A percentile compares a stretch with the other conserved stretches of the same genome.
Conservation (phyloP, 768 basidiomycete species). For the Boletus pseudopeckii region DNA sequence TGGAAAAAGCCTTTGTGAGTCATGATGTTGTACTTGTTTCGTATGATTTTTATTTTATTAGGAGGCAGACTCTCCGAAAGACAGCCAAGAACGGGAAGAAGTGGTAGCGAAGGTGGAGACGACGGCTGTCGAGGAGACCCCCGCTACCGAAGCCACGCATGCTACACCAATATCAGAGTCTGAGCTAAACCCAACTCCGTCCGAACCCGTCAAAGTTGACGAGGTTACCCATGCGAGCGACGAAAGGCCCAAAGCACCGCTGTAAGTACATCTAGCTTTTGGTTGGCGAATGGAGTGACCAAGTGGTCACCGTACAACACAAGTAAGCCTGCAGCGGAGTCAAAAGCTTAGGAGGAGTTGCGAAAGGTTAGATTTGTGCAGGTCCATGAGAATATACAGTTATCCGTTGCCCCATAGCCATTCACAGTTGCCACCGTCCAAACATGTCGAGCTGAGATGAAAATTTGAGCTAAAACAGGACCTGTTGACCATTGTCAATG, state of each 20-base stretch:
- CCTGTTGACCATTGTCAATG: background rate
- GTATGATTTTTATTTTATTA: constrained; percentile 11
- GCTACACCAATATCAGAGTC: background rate
- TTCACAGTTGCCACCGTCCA: background rate
- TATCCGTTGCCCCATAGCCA: background rate
- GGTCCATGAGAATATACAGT: background rate
- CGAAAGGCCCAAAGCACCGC: constrained; percentile 1
- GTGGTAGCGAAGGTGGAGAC: constrained; percentile 7
- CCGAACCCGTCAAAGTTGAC: background rate
- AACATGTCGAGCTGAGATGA: background rate
- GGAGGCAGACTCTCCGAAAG: constrained; percentile 32
- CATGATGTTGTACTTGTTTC: background rate
- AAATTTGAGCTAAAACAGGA: background rate
- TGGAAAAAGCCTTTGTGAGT: constrained; percentile 26
- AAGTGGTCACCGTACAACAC: background rate
- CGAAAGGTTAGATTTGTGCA: constrained; percentile 2
- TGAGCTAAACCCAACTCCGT: background rate
- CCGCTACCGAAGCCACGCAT: constrained; percentile 1
- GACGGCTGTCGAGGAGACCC: background rate
- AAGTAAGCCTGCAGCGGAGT: background rate
- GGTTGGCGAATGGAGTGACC: constrained; percentile 1
- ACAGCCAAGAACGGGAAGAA: constrained; percentile 29
- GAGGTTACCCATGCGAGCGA: constrained; percentile 1
- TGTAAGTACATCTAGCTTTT: constrained; percentile 14
- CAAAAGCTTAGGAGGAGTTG: constrained; percentile 5